Conservation (phyloP, 345 rosid species). For the Eucalyptus polyanthemos region DNA sequence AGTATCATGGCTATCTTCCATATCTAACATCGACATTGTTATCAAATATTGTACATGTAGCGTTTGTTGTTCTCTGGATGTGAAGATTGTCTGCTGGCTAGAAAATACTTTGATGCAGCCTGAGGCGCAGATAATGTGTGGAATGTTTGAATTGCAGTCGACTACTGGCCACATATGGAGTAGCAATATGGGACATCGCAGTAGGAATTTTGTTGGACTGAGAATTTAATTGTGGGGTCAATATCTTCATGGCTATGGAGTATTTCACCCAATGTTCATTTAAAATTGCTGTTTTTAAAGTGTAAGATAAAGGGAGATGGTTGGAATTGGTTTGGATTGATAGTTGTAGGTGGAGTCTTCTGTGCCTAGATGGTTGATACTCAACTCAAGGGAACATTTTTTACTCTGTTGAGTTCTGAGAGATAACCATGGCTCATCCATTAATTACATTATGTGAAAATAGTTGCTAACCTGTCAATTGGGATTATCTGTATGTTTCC, state of each 20-base stretch:
- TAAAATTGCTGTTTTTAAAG: neutral
- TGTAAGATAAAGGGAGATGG: neutral
- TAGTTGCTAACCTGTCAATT: neutral
- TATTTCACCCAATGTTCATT: neutral
- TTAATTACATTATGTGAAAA: neutral
- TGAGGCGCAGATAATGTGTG: neutral
- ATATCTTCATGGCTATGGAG: neutral
- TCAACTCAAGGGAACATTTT: neutral
- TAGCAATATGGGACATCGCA: neutral
- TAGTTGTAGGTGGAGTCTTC: neutral
- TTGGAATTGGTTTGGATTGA: neutral
- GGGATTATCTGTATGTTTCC: neutral
- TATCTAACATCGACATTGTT: neutral
- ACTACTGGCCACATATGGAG: neutral
- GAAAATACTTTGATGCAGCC: neutral
- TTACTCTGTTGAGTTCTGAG: neutral
- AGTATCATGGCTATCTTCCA: neutral
- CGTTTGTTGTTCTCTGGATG: neutral
- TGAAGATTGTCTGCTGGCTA: neutral
- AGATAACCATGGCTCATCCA: neutral
- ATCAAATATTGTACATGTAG: neutral
- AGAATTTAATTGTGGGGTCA: neutral
- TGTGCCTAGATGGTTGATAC: neutral
- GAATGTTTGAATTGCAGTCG: neutral
- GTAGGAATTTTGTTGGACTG: neutral